phyloP scores from a whole-genome alignment of 2,329 filamentous ascomycete species.

The Catunica adiposa region DNA sequence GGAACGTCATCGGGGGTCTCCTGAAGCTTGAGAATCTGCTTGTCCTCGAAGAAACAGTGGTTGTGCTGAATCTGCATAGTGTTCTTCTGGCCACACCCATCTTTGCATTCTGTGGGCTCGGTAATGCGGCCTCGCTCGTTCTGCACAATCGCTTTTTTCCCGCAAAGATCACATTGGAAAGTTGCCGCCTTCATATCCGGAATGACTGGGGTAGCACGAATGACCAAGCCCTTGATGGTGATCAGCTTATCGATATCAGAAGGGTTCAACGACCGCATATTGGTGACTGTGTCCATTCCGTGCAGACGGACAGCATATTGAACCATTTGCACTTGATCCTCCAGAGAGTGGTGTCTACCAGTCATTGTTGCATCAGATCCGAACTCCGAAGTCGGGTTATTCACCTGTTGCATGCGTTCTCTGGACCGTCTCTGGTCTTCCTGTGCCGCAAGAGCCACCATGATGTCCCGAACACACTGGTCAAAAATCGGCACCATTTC shows the following conservation, averaged over 20 bases:
- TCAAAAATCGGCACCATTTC: constrained; percentile 97
- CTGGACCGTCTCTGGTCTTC: constrained; percentile 43
- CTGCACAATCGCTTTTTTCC: constrained; percentile 75
- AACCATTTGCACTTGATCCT: constrained; percentile 64
- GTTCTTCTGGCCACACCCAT: constrained; percentile 71
- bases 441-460: constrained; percentile 73
- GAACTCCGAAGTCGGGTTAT: constrained; percentile 37
- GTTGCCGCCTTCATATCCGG: constrained; percentile 99
- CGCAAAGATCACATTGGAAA: constrained; percentile 88
- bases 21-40: constrained; percentile 96
- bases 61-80: constrained; percentile 99
- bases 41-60: constrained; percentile 83
- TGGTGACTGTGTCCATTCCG: constrained; percentile 71
- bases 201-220: constrained; percentile 87
- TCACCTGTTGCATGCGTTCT: constrained; percentile 29
- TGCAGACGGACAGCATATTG: constrained; percentile 80
- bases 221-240: constrained; percentile 88
- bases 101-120: constrained; percentile 80
- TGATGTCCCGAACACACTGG: constrained; percentile 79
- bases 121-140: constrained; percentile 93
- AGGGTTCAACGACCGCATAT: constrained; percentile 86
- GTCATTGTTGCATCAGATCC: constrained; percentile 22
- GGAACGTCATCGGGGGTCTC: constrained; percentile 92
- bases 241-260: constrained; percentile 95
- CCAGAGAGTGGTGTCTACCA: constrained; percentile 41